These are phyloP conservation scores for Tetraselmis chui DNA, from an alignment of 139 green algal genomes.

Conservation along the genomic window DNA sequence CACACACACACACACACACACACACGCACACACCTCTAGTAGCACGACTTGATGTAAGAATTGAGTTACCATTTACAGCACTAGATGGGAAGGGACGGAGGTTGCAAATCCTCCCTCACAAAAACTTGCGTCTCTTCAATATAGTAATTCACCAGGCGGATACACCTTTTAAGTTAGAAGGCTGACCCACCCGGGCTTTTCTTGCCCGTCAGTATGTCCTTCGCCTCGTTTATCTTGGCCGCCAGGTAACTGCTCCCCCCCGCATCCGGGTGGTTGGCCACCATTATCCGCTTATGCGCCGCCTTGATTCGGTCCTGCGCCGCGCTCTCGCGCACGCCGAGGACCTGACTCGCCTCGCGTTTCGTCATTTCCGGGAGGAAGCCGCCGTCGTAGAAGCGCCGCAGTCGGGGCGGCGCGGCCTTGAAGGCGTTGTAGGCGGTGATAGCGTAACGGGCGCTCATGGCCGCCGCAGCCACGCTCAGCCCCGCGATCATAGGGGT, in stretches of 20 bases:
- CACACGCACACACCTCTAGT: no score
- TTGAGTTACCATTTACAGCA: no score
- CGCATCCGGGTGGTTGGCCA: conserved; percentile 95
- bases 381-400: conserved; percentile 81
- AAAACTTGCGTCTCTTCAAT: no score
- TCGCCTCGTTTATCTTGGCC: conserved; percentile 96
- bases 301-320: conserved; percentile 84
- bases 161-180: no score
- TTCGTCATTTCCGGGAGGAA: conserved; percentile 90
- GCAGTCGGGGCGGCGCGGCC: conserved; percentile 38
- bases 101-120: no score
- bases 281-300: conserved; percentile 93
- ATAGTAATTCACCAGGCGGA: no score
- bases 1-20: no score
- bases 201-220: conserved; percentile 90
- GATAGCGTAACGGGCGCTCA: conserved; percentile 59
- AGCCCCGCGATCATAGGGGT: conserved; percentile 78
- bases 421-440: conserved; percentile 60
- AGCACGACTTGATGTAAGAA: no score
- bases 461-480: conserved; percentile 75
- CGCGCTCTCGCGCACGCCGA: conserved; percentile 81
- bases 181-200: conserved; percentile 27
- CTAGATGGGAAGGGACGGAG: no score
- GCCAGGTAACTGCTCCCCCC: conserved; percentile 88
- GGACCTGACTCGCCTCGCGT: conserved; percentile 87